A percentile compares a stretch with the other conserved stretches of the same genome.
Evolutionary conservation across 2,329 filamentous ascomycete species (phyloP).

Genomic region (Lachnellula arida): DNA sequence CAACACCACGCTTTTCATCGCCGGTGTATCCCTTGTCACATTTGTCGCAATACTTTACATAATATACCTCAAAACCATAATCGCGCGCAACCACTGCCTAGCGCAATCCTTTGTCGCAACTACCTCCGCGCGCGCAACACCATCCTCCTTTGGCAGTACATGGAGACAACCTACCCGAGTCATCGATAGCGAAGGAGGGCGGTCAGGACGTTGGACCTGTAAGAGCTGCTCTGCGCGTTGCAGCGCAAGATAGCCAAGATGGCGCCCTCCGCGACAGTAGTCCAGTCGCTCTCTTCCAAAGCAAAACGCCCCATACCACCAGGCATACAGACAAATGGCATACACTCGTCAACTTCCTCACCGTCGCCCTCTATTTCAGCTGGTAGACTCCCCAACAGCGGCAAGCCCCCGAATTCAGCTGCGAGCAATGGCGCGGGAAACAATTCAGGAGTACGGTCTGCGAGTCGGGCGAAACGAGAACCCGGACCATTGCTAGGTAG

Average conservation of each 20-base stretch:
- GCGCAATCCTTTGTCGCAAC: not conserved
- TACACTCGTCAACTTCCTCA: conserved; percentile 46
- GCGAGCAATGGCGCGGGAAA: conserved; percentile 40
- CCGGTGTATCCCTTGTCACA: not conserved
- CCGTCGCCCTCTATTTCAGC: conserved; percentile 48
- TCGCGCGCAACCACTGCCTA: not conserved
- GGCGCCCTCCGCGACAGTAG: conserved; percentile 28
- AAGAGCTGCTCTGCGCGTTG: not conserved
- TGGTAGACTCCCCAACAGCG: conserved; percentile 47
- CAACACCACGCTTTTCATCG: not conserved
- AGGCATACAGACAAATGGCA: conserved; percentile 43
- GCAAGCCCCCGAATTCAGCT: conserved; percentile 45
- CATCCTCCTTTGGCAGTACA: not conserved
- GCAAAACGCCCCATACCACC: conserved; percentile 64
- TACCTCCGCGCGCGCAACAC: not conserved
- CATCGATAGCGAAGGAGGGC: conserved; percentile 1
- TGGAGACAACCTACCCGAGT: not conserved
- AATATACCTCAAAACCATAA: not conserved
- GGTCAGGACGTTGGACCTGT: not conserved
- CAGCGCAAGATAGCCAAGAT: conserved; percentile 14
- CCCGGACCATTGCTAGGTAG: conserved; percentile 41
- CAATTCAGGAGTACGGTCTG: conserved; percentile 41
- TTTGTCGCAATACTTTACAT: not conserved
- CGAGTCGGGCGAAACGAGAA: conserved; percentile 58
- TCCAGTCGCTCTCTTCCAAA: conserved; percentile 41